A percentile compares a stretch with the other conserved stretches of the same genome.
Conservation (phyloP, 805 yeast genomes). For the Cephaloascus albidus region DNA sequence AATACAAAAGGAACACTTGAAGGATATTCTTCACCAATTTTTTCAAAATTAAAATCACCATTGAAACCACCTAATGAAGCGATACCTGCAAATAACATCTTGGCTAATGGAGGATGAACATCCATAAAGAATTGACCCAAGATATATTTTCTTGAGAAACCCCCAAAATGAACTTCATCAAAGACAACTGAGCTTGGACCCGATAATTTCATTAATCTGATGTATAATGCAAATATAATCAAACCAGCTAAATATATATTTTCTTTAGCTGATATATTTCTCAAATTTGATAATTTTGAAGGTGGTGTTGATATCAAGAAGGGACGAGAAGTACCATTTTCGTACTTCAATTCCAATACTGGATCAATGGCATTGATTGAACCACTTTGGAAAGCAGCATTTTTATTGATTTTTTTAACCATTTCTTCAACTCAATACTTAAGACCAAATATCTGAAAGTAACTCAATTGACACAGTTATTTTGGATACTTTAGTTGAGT, state of each 20-base stretch:
- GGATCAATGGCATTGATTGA: slow-evolving; percentile 26
- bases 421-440: too few species aligned
- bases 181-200: slow-evolving; percentile 79
- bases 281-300: slow-evolving; percentile 22
- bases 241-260: slow-evolving; percentile 30
- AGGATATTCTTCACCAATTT: slow-evolving; percentile 60
- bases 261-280: slow-evolving; percentile 34
- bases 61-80: slow-evolving; percentile 60
- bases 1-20: slow-evolving; percentile 47
- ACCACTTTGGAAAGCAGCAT: slow-evolving; percentile 2
- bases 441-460: too few species aligned
- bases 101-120: slow-evolving; percentile 74
- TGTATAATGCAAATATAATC: slow-evolving; percentile 38
- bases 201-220: slow-evolving; percentile 54
- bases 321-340: slow-evolving; percentile 43
- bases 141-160: slow-evolving; percentile 82
- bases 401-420: slow-evolving; percentile 8
- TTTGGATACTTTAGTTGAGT: too few species aligned
- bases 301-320: slow-evolving; percentile 46
- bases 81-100: slow-evolving; percentile 67
- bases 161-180: slow-evolving; percentile 94
- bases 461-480: neutral
- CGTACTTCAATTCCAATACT: slow-evolving; percentile 20
- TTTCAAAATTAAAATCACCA: slow-evolving; percentile 59
- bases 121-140: slow-evolving; percentile 60